Evolutionary conservation across 441 rosid species (phyloP).

Genomic region (Populus hybrid): DNA sequence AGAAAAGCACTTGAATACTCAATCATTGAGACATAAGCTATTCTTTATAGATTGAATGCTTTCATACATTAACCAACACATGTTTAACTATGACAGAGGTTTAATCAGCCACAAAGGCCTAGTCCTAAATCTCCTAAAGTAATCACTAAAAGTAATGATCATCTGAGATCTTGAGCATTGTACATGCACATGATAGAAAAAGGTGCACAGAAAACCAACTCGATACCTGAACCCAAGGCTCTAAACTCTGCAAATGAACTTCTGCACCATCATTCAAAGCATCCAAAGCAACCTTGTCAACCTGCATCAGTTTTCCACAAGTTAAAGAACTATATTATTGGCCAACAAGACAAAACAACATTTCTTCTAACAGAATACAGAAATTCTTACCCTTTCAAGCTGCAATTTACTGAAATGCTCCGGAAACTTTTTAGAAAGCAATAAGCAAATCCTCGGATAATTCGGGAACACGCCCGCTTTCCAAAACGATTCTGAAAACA

Average conservation of each 20-base stretch:
- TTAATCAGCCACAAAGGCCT: neutral
- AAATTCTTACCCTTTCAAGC: constrained; percentile 82
- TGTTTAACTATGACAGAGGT: neutral
- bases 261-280: constrained; percentile 84
- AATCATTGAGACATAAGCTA: neutral
- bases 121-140: neutral
- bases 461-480: constrained; percentile 92
- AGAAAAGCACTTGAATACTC: neutral
- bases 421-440: constrained; percentile 93
- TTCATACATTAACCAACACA: neutral
- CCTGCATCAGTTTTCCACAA: constrained; percentile 41
- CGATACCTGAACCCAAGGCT: constrained; percentile 93
- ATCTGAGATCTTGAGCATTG: neutral
- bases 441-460: constrained; percentile 74
- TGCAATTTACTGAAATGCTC: constrained; percentile 95
- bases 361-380: neutral
- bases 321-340: constrained; percentile 20
- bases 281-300: constrained; percentile 88
- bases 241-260: constrained; percentile 89
- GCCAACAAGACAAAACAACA: neutral
- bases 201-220: neutral
- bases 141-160: neutral
- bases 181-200: neutral
- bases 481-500: constrained; percentile 88
- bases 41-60: neutral